These are phyloP conservation scores for Salix caprea DNA, from an alignment of 345 rosid species.

Conservation along the genomic window DNA sequence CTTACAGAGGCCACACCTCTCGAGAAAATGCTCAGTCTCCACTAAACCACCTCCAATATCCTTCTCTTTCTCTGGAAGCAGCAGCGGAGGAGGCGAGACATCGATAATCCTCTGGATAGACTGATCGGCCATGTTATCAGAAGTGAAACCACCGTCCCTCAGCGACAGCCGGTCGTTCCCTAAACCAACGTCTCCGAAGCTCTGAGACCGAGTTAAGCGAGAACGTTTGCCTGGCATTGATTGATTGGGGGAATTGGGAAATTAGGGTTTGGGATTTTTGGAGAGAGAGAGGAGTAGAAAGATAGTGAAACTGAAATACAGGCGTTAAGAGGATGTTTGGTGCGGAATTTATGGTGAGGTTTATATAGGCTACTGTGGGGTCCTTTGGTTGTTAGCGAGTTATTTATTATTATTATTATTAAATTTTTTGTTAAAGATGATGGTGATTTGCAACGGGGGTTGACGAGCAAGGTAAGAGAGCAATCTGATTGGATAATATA, in stretches of 20 bases:
- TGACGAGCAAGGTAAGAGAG: too few species aligned
- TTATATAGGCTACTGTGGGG: constrained; percentile 31
- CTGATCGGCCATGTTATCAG: background rate
- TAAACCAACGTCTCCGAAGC: constrained; percentile 12
- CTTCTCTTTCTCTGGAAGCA: constrained; percentile 5
- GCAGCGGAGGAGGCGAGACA: constrained; percentile 17
- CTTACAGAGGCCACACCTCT: constrained; percentile 31
- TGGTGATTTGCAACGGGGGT: background rate
- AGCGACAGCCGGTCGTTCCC: constrained; percentile 1
- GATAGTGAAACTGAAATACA: background rate
- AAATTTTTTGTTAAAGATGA: too few species aligned
- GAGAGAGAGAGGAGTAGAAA: background rate
- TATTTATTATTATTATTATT: too few species aligned
- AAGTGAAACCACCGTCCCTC: background rate
- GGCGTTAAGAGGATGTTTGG: background rate
- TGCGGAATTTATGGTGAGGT: background rate
- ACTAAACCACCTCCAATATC: background rate
- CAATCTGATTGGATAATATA: too few species aligned
- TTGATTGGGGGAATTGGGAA: background rate
- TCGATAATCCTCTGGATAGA: constrained; percentile 20
- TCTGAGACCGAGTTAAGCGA: constrained; percentile 21
- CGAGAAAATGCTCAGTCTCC: constrained; percentile 26
- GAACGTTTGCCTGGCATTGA: constrained; percentile 40
- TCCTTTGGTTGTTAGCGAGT: background rate
- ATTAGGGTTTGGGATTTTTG: background rate